Base-by-base conservation (phyloP, 345 rosid species). In the Salix caprea region DNA sequence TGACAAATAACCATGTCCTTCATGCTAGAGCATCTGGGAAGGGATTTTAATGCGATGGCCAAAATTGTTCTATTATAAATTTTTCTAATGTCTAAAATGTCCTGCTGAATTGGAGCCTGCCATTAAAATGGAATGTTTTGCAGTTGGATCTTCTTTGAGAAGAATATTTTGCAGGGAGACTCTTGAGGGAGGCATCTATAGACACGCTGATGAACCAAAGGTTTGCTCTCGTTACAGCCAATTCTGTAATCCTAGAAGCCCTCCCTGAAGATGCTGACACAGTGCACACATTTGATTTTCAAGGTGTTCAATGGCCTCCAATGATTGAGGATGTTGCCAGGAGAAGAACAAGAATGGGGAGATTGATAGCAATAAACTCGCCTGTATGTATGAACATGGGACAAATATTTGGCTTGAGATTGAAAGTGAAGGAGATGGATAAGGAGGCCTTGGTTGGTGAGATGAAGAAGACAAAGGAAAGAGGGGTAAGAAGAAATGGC, bases 281-380 rank as follows among this genome's bases (percentile, higher is more conserved):
- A 23, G 36, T 85, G 5, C 86, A 85, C 56, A 61, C 82, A 12
- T 81, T 82, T 7, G 87, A 87, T 24, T 87, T 88, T 0, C 60
- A 66, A 11, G 88, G 90, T 14, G 37, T 85, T 3, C 87, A 87
- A 24, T 87, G 91, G 91, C 83, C 85, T 68, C 78, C 85, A 2
- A 7, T 88, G 74, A 77, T 85, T 6, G 82, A 83, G 30, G 80
- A 69, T 8, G 79, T 85, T 7, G 82, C 72, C 60, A 75, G 77
- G 62, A 21, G 69, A 69, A 70, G 81, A 9, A 11, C 66, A 18
- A 56, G 30, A 70, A 52, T 4, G 62, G 56, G 84, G 72, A 65
- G 64, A 71, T 32, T 85, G 80, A 87, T 85, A 18, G 34, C 75
- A 62, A 5, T 82, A 18, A 62, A 69, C 15, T 68, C 44, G 69